These are phyloP conservation scores for Fusarium sp. DNA, from an alignment of 2,329 filamentous ascomycete genomes.

Conservation along the genomic window DNA sequence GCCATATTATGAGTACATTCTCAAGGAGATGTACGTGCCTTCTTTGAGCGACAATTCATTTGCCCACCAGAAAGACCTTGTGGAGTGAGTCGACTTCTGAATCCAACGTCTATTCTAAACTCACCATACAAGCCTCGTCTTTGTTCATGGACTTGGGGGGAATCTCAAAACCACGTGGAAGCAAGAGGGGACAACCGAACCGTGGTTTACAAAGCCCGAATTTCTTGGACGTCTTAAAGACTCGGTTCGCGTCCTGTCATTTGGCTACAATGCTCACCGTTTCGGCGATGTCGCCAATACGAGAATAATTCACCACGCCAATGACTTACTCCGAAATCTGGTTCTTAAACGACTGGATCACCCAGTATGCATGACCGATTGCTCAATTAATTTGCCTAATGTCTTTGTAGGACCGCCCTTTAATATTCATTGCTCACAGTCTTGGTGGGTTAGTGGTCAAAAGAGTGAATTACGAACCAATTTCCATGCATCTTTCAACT, in stretches of 20 bases:
- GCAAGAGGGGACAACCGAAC: constrained; percentile 21
- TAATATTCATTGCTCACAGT: constrained; percentile 35
- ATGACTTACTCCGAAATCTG: constrained; percentile 30
- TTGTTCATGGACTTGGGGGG: constrained; percentile 28
- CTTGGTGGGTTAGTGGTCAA: constrained; percentile 34
- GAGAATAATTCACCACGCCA: constrained; percentile 37
- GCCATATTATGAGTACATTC: constrained; percentile 25
- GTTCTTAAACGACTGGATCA: constrained; percentile 33
- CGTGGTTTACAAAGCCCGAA: constrained; percentile 29
- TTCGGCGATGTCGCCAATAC: constrained; percentile 37
- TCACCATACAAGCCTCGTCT: constrained; percentile 16
- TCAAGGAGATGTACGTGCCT: constrained; percentile 32
- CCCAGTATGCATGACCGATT: neutral
- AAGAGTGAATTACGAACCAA: constrained; percentile 33
- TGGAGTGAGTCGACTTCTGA: constrained; percentile 25
- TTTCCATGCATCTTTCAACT: neutral
- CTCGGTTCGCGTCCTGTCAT: constrained; percentile 27
- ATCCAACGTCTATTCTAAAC: neutral
- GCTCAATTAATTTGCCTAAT: neutral
- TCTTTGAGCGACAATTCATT: neutral
- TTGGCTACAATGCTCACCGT: constrained; percentile 35
- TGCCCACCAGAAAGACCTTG: constrained; percentile 6
- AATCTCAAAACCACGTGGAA: constrained; percentile 29
- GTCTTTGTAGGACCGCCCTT: constrained; percentile 11
- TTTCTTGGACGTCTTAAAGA: constrained; percentile 20